Percentiles rank a stretch among this genome's conserved stretches.
Conservation (phyloP, 495 filamentous ascomycete species). For the Tuber magnatum region DNA sequence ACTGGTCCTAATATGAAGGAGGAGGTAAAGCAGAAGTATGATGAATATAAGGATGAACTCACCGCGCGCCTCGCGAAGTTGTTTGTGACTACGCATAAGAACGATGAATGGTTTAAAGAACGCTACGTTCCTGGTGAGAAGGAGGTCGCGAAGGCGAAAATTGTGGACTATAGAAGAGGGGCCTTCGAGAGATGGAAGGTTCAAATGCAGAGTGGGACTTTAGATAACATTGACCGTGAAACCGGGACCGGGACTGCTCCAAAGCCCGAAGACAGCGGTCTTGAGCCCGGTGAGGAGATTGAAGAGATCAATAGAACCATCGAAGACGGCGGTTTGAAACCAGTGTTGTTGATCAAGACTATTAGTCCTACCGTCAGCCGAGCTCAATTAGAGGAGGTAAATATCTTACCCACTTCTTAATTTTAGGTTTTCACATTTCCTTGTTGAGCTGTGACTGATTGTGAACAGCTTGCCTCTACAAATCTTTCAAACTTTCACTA, state of each 20-base stretch:
- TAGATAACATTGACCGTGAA: constrained; percentile 92
- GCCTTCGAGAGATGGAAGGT: constrained; percentile 76
- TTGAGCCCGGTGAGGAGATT: constrained; percentile 62
- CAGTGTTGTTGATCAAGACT: constrained; percentile 93
- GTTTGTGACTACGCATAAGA: constrained; percentile 85
- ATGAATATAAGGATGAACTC: constrained; percentile 86
- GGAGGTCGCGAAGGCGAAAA: constrained; percentile 58
- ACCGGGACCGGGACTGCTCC: constrained; percentile 46
- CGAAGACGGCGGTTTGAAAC: constrained; percentile 48
- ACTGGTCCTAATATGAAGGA: constrained; percentile 50
- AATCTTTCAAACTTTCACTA: constrained; percentile 41
- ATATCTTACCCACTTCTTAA: constrained; percentile 49
- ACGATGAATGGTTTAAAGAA: constrained; percentile 96
- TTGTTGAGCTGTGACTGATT: neutral
- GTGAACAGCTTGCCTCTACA: constrained; percentile 50
- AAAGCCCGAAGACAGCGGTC: constrained; percentile 88
- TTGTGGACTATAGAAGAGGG: constrained; percentile 66
- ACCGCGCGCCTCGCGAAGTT: constrained; percentile 80
- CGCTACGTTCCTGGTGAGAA: constrained; percentile 77
- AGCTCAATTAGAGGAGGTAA: constrained; percentile 69
- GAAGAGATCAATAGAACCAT: constrained; percentile 52
- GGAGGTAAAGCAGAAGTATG: constrained; percentile 85
- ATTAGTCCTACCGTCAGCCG: constrained; percentile 93
- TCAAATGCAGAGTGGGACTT: constrained; percentile 70
- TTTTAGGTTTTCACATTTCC: neutral